These are phyloP conservation scores for Thozetella sp. DNA, from an alignment of 495 filamentous ascomycete species.

Conservation along the genomic window DNA sequence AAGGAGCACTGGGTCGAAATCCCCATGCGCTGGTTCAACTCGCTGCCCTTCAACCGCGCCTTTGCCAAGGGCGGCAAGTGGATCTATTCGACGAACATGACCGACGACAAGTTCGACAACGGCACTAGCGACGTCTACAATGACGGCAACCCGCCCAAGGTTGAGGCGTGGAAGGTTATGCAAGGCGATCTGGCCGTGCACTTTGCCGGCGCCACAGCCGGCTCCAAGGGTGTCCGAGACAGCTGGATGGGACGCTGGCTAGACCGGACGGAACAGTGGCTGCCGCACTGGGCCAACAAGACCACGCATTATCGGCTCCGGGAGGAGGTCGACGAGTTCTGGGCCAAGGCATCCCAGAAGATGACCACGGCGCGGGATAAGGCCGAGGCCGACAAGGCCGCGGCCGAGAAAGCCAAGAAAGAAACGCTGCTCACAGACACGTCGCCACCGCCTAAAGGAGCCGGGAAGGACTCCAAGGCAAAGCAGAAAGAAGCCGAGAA, in stretches of 20 bases:
- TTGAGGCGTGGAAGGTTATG: conserved; percentile 27
- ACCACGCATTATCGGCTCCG: conserved; percentile 10
- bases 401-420: conserved; percentile 2
- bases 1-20: conserved; percentile 23
- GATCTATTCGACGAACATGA: conserved; percentile 23
- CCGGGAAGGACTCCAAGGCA: conserved; percentile 10
- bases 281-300: conserved; percentile 21
- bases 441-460: conserved; percentile 2
- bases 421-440: conserved; percentile 4
- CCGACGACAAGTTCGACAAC: conserved; percentile 18
- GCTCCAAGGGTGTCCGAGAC: conserved; percentile 18
- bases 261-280: conserved; percentile 13
- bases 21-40: conserved; percentile 31
- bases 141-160: conserved; percentile 16
- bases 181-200: conserved; percentile 23
- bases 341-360: conserved; percentile 8
- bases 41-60: conserved; percentile 26
- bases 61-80: conserved; percentile 22
- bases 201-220: conserved; percentile 20
- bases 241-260: conserved; percentile 29
- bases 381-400: conserved; percentile 6
- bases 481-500: conserved; percentile 1
- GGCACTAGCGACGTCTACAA: conserved; percentile 18
- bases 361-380: conserved; percentile 5
- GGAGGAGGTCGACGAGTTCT: conserved; percentile 14